phyloP scores from a whole-genome alignment of 169 alveolate species.

The Theileria parva region DNA sequence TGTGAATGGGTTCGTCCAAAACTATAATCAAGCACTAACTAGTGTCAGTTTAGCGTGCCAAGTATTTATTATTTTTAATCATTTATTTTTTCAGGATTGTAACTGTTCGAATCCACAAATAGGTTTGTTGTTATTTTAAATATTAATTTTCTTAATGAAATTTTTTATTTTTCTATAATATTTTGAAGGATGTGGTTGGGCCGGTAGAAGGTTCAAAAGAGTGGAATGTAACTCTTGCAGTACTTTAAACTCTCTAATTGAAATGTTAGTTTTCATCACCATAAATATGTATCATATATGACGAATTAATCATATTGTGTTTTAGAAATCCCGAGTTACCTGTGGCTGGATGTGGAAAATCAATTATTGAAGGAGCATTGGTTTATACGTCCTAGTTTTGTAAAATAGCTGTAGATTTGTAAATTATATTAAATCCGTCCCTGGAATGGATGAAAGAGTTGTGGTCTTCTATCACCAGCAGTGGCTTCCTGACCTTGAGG shows the following conservation, averaged over 20 bases:
- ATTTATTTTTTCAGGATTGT: slow-evolving; percentile 42
- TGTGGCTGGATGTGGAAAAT: slow-evolving; percentile 60
- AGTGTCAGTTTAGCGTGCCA: slow-evolving; percentile 53
- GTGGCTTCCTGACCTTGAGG: slow-evolving; percentile 54
- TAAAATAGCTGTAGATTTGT: neutral
- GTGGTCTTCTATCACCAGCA: slow-evolving; percentile 49
- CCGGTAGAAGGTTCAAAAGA: slow-evolving; percentile 52
- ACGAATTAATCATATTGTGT: neutral
- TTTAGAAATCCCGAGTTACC: slow-evolving; percentile 60
- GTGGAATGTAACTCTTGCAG: slow-evolving; percentile 60
- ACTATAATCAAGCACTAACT: slow-evolving; percentile 33
- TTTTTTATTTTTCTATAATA: neutral
- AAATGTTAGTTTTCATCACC: slow-evolving; percentile 13
- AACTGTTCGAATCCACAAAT: slow-evolving; percentile 63
- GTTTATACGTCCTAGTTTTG: slow-evolving; percentile 32
- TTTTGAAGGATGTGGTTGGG: slow-evolving; percentile 66
- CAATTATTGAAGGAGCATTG: slow-evolving; percentile 52
- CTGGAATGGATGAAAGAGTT: neutral
- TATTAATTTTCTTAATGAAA: neutral
- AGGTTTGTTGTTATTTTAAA: slow-evolving; percentile 25
- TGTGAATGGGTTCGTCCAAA: slow-evolving; percentile 43
- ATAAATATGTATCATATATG: too few species aligned
- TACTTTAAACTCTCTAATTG: slow-evolving; percentile 15
- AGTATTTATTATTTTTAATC: slow-evolving; percentile 12
- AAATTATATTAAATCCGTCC: neutral